phyloP scores from a whole-genome alignment of 805 yeast species.

The Candida nanaspora region DNA sequence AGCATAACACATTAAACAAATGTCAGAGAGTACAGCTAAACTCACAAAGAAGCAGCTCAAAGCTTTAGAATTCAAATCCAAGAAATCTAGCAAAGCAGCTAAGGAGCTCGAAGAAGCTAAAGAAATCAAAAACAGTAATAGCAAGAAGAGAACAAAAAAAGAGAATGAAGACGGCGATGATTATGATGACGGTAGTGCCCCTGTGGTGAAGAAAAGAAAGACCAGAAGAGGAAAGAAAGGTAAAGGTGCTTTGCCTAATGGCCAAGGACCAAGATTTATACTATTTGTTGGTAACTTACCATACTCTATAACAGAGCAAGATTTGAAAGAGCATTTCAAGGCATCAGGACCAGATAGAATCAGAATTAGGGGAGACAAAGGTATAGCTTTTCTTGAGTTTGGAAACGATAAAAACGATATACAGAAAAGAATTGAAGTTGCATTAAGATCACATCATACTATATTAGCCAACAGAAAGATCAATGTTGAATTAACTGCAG shows the following conservation, averaged over 20 bases:
- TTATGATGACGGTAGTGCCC: constrained; percentile 45
- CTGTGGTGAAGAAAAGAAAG: constrained; percentile 56
- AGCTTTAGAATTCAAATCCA: constrained; percentile 48
- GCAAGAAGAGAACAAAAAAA: constrained; percentile 20
- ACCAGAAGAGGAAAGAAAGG: constrained; percentile 76
- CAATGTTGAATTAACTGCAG: constrained; percentile 94
- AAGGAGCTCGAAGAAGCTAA: constrained; percentile 25
- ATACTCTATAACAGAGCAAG: constrained; percentile 54
- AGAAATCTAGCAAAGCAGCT: constrained; percentile 28
- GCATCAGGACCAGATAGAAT: constrained; percentile 65
- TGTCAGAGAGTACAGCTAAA: neutral
- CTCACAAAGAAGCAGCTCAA: constrained; percentile 61
- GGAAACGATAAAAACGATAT: constrained; percentile 52
- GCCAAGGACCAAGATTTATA: constrained; percentile 58
- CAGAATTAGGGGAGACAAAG: constrained; percentile 77
- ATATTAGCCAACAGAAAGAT: constrained; percentile 64
- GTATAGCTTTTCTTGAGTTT: constrained; percentile 89
- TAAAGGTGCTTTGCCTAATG: constrained; percentile 33
- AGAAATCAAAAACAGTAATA: constrained; percentile 18
- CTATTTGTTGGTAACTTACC: constrained; percentile 91
- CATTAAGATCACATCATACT: constrained; percentile 79
- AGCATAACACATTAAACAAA: no score
- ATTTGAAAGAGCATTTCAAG: constrained; percentile 65
- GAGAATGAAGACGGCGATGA: constrained; percentile 31
- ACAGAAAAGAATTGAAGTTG: constrained; percentile 74